phyloP scores from a whole-genome alignment of 495 filamentous ascomycete genomes.

The Aspergillus nidulans region DNA sequence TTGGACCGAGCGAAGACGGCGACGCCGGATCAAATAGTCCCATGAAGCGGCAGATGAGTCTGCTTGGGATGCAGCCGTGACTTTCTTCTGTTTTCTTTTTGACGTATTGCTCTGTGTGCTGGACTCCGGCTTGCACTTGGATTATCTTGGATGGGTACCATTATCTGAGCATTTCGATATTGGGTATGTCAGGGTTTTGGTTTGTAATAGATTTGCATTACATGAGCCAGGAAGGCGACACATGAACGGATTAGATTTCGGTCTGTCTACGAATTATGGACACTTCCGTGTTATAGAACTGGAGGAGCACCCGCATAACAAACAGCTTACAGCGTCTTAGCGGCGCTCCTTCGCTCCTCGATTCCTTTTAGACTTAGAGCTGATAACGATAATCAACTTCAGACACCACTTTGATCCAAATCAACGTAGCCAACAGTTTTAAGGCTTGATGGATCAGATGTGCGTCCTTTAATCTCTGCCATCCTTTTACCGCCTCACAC shows the following conservation, averaged over 20 bases:
- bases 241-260: background rate
- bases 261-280: background rate
- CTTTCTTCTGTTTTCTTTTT: background rate
- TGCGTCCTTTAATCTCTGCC: too few species aligned
- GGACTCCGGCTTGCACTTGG: background rate
- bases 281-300: background rate
- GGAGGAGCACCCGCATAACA: background rate
- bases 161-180: background rate
- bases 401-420: too few species aligned
- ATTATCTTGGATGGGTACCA: background rate
- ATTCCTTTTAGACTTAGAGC: too few species aligned
- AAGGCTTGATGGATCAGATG: too few species aligned
- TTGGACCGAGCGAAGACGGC: conserved; percentile 56
- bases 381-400: too few species aligned
- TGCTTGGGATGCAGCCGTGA: conserved; percentile 42
- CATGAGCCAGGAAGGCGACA: background rate
- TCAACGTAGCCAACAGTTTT: too few species aligned
- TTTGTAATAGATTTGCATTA: background rate
- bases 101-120: background rate
- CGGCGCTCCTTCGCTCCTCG: background rate
- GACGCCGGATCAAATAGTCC: conserved; percentile 59
- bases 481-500: too few species aligned
- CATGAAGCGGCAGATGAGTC: conserved; percentile 63
- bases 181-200: background rate
- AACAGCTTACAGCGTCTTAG: background rate